A percentile compares a stretch with the other conserved stretches of the same genome.
Conservation (phyloP, 768 basidiomycete genomes). For the Suillus subaureus region DNA sequence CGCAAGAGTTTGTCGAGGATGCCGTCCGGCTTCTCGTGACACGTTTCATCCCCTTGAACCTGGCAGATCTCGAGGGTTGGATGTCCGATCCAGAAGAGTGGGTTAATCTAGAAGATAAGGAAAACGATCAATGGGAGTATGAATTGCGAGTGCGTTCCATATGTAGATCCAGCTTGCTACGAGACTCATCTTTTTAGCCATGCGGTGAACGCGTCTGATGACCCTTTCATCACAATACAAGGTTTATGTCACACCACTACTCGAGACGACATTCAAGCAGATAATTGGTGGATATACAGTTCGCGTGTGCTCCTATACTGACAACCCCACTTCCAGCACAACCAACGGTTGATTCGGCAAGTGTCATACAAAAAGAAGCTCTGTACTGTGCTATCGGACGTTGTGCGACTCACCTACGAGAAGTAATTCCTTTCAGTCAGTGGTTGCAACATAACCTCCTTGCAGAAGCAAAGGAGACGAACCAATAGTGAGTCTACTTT, state of each 20-base stretch:
- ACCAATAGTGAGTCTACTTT: constrained; percentile 51
- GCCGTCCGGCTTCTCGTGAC: constrained; percentile 78
- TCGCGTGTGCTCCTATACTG: neutral
- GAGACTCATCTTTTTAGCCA: constrained; percentile 51
- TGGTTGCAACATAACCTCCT: constrained; percentile 68
- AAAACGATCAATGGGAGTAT: constrained; percentile 91
- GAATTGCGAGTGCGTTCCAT: constrained; percentile 74
- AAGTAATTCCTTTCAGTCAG: constrained; percentile 63
- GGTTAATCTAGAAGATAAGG: constrained; percentile 87
- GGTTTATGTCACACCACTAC: constrained; percentile 66
- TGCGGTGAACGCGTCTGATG: constrained; percentile 93
- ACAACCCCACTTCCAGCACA: constrained; percentile 34
- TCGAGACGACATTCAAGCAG: constrained; percentile 60
- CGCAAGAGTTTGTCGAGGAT: constrained; percentile 70
- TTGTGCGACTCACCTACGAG: constrained; percentile 65
- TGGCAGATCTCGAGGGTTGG: constrained; percentile 83
- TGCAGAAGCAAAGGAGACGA: constrained; percentile 58
- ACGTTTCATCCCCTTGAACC: constrained; percentile 82
- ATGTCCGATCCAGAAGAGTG: constrained; percentile 92
- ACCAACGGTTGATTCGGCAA: constrained; percentile 53
- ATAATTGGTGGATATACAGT: constrained; percentile 52
- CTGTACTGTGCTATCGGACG: constrained; percentile 90
- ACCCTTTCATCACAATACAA: constrained; percentile 72
- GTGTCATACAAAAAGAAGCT: constrained; percentile 80
- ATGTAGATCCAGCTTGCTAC: neutral